A percentile compares a stretch with the other conserved stretches of the same genome.
These are phyloP conservation scores for Hypholoma sublateritium DNA, from an alignment of 768 basidiomycete genomes.

Conservation along the genomic window DNA sequence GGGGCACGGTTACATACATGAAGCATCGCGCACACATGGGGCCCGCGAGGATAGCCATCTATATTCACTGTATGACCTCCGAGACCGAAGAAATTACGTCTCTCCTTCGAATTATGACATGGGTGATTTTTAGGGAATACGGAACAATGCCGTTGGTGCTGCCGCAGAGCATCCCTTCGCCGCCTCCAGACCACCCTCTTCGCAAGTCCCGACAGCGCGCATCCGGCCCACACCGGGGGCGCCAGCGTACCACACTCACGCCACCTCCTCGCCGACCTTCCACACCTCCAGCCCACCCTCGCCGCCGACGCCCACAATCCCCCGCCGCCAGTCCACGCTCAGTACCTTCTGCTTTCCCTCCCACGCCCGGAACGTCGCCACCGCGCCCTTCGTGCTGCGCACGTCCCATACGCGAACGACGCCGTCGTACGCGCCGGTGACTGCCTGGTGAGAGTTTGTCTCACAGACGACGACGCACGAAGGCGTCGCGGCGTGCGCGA, in stretches of 20 bases:
- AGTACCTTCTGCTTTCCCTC: constrained; percentile 58
- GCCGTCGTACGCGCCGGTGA: constrained; percentile 79
- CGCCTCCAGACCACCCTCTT: no score
- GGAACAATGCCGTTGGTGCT: no score
- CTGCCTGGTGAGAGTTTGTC: constrained; percentile 47
- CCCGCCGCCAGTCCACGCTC: constrained; percentile 55
- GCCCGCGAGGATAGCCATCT: no score
- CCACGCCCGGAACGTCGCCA: constrained; percentile 65
- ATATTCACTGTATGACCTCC: no score
- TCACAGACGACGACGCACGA: constrained; percentile 49
- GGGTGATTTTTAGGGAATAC: no score
- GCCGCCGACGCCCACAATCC: constrained; percentile 57
- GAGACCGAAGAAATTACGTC: no score
- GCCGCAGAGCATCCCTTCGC: no score
- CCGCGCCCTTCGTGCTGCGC: constrained; percentile 61
- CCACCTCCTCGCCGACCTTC: constrained; percentile 45
- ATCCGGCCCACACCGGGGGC: no score
- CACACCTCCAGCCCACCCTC: constrained; percentile 69
- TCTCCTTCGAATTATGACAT: no score
- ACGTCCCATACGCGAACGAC: constrained; percentile 78
- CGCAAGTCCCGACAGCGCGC: no score
- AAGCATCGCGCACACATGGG: no score
- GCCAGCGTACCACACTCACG: not conserved
- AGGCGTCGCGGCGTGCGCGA: constrained; percentile 66
- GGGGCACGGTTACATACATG: no score